phyloP scores from a whole-genome alignment of 176 grass and related monocot genomes.

The Oryza coarctata region DNA sequence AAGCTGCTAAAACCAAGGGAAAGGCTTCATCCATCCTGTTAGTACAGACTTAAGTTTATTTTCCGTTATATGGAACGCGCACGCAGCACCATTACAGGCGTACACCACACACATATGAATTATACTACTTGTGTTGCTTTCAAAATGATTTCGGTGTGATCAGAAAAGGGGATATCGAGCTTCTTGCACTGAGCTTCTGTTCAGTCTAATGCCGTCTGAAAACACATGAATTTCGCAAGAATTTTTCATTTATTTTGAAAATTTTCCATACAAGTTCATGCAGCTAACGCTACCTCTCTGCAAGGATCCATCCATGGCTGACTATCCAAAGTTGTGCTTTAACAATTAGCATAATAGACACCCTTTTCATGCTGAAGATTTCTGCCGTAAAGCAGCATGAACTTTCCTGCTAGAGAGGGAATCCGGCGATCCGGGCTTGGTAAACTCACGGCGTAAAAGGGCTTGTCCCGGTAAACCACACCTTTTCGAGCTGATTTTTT shows the following conservation, averaged over 20 bases:
- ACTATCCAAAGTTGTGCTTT: not conserved
- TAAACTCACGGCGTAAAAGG: constrained; percentile 15
- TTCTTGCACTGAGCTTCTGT: not conserved
- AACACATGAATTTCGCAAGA: not conserved
- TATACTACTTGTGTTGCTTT: not conserved
- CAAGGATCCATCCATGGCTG: not conserved
- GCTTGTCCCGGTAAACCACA: not conserved
- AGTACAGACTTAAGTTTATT: not conserved
- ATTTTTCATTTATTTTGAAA: not conserved
- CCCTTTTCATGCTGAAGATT: not conserved
- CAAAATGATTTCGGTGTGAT: not conserved
- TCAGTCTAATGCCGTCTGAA: not conserved
- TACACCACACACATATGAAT: not conserved
- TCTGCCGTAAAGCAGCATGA: not conserved
- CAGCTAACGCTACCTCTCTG: not conserved
- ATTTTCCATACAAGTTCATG: no score
- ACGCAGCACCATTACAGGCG: no score
- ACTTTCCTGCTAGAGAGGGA: not conserved
- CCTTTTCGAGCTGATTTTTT: not conserved
- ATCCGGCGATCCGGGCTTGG: not conserved
- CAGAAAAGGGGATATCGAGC: not conserved
- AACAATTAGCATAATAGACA: not conserved
- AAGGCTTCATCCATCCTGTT: not conserved
- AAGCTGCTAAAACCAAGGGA: no score
- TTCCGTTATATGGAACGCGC: not conserved